These are phyloP conservation scores for Herpotrichia juniperi DNA, from an alignment of 2,329 filamentous ascomycete genomes.

Conservation along the genomic window DNA sequence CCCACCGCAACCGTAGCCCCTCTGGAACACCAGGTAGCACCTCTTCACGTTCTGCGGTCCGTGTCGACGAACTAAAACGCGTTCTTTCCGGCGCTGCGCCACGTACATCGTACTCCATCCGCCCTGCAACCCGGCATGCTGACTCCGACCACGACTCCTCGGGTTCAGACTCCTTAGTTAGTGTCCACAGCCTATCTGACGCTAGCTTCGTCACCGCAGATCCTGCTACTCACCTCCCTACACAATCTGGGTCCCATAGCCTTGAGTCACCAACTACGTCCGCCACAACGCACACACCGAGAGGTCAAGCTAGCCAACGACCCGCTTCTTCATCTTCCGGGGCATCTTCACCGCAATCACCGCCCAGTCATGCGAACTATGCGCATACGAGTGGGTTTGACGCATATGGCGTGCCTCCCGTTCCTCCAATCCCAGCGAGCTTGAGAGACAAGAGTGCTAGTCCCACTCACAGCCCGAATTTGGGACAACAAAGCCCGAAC, in stretches of 20 bases:
- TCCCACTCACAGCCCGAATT: slow-evolving; percentile 8
- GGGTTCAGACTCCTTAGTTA: slow-evolving; percentile 73
- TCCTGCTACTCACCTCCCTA: slow-evolving; percentile 9
- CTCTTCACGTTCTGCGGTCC: slow-evolving; percentile 46
- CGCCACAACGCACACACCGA: slow-evolving; percentile 28
- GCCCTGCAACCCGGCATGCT: slow-evolving; percentile 27
- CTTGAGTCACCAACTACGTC: slow-evolving; percentile 24
- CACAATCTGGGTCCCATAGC: neutral
- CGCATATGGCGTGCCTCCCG: slow-evolving; percentile 32
- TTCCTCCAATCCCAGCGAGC: slow-evolving; percentile 39
- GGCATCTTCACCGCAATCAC: slow-evolving; percentile 9
- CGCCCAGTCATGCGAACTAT: slow-evolving; percentile 12
- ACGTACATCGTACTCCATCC: slow-evolving; percentile 36
- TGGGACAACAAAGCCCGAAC: too few species aligned
- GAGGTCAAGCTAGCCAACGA: slow-evolving; percentile 13
- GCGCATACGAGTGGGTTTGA: slow-evolving; percentile 21
- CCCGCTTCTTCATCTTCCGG: neutral
- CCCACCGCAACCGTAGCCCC: slow-evolving; percentile 34
- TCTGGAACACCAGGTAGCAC: slow-evolving; percentile 40
- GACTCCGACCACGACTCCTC: slow-evolving; percentile 58
- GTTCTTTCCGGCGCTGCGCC: slow-evolving; percentile 49
- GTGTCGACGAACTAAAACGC: slow-evolving; percentile 55
- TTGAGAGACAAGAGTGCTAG: slow-evolving; percentile 25
- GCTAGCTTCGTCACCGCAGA: slow-evolving; percentile 54
- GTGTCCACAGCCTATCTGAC: slow-evolving; percentile 73